phyloP scores from a whole-genome alignment of 345 rosid genomes.

The Ricinus communis region DNA sequence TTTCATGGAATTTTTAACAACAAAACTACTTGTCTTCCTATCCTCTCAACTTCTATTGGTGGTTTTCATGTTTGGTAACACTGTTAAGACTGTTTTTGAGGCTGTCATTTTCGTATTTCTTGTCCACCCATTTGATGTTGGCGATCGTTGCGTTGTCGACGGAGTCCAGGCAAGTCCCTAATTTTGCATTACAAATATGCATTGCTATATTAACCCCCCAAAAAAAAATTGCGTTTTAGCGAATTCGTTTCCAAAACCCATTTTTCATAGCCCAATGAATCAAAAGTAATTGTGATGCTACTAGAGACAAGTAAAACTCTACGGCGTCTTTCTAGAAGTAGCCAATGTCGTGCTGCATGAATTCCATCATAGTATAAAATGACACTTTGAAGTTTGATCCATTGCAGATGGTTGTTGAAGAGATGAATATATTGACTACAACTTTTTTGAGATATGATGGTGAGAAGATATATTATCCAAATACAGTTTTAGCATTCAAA shows the following conservation, averaged over 20 bases:
- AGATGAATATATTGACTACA: conserved; percentile 23
- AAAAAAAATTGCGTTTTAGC: too few species aligned
- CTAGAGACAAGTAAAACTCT: too few species aligned
- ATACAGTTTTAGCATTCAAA: conserved; percentile 21
- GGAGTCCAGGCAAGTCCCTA: conserved; percentile 58
- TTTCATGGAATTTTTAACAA: conserved; percentile 54
- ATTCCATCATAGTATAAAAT: too few species aligned
- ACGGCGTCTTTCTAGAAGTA: too few species aligned
- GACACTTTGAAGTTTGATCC: too few species aligned
- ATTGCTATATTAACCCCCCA: too few species aligned
- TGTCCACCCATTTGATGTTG: conserved; percentile 77
- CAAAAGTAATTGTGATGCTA: too few species aligned
- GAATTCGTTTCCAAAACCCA: too few species aligned
- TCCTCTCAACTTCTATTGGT: conserved; percentile 54
- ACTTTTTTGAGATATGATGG: conserved; percentile 18
- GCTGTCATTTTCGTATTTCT: conserved; percentile 75
- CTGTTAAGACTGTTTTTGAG: conserved; percentile 55
- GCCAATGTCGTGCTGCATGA: too few species aligned
- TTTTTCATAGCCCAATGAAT: too few species aligned
- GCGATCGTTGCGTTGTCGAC: conserved; percentile 76
- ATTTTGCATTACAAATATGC: too few species aligned
- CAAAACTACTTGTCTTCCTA: conserved; percentile 46
- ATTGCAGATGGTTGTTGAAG: conserved; percentile 28
- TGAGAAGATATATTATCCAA: conserved; percentile 23
- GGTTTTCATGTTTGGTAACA: conserved; percentile 59